Base-by-base conservation (phyloP, 352 stramenopile species). In the Pythium aristosporum region DNA sequence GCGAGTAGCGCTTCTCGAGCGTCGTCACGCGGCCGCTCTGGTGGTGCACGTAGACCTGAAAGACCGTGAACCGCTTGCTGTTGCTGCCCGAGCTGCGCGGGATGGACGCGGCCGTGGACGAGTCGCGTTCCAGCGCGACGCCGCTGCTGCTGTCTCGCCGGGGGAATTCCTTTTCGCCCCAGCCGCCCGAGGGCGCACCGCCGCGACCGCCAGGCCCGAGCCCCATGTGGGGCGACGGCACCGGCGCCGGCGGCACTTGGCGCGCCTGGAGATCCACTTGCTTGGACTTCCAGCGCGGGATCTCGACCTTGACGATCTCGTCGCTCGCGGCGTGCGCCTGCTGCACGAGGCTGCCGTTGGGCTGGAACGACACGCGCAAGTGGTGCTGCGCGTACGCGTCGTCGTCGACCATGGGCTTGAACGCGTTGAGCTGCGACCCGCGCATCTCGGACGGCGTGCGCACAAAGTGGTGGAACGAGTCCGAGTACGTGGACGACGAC, bases 31-130 rank as follows among this genome's bases (percentile, higher is more conserved):
- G 73, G 18, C 80, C 82, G 30, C 77, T 92, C 47, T 85, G 76
- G 74, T 86, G 90, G 61, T 91, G 77, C 51, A 95, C 80, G 54
- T 86, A 81, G 7, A 95, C 72, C 53, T 87, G 75, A 57, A 93
- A 95, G 34, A 89, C 76, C 7, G 86, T 95, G 65, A 82, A 93
- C 15, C 83, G 73, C 68, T 94, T 92, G 43, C 52, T 69, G 65
- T 65, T 46, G 39, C 39, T 46, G 39, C 39, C 16, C 18, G 39
- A 21, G 39, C 39, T 46, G 39, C 39, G 39, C 75, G 58, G 34
- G 25, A 4, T 16, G 23, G 5, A 53, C 34, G 16, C 32, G 8
- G 9, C 36, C 25, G 15, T 16, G 16, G 50, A n/a, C 28, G 28
- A 15, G 30, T 42, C 21, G 10, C 32, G 51, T 6, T 57, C 58